Evolutionary conservation across 1,284 basidiomycete genomes (phyloP).

Genomic region (Fomitopsis schrenkii): DNA sequence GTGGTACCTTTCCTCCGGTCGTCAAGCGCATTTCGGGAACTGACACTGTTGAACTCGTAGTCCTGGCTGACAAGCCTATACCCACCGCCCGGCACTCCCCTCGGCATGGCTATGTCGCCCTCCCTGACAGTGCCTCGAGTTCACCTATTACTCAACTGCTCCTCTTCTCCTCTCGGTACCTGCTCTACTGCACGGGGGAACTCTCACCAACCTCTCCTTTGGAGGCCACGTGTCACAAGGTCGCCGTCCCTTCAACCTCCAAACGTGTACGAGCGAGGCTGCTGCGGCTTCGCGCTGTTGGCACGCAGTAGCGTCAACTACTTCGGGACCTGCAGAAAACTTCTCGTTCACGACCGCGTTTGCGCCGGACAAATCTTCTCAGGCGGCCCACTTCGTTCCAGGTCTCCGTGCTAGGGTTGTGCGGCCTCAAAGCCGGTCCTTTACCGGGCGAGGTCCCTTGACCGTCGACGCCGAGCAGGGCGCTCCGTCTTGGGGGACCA

Average conservation of each 20-base stretch:
- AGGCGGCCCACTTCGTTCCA: not conserved
- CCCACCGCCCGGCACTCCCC: not conserved
- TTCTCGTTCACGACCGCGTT: not conserved
- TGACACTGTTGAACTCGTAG: no score
- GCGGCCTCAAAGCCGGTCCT: not conserved
- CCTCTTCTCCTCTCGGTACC: not conserved
- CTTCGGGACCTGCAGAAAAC: not conserved
- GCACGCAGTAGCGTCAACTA: no score
- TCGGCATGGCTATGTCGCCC: not conserved
- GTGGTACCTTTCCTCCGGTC: no score
- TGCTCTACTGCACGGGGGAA: not conserved
- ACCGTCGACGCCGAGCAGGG: not conserved
- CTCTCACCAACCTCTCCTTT: not conserved
- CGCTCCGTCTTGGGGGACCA: not conserved
- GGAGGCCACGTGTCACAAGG: not conserved
- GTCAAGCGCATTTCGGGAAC: no score
- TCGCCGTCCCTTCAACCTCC: not conserved
- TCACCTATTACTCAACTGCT: not conserved
- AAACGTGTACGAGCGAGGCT: not conserved
- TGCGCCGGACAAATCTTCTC: not conserved
- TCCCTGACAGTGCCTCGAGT: not conserved
- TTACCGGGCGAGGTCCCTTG: not conserved
- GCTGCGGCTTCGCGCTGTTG: not conserved
- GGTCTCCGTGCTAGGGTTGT: not conserved
- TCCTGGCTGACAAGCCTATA: not conserved